phyloP scores from a whole-genome alignment of 2,329 filamentous ascomycete species.

The Byssochlamys sp. region DNA sequence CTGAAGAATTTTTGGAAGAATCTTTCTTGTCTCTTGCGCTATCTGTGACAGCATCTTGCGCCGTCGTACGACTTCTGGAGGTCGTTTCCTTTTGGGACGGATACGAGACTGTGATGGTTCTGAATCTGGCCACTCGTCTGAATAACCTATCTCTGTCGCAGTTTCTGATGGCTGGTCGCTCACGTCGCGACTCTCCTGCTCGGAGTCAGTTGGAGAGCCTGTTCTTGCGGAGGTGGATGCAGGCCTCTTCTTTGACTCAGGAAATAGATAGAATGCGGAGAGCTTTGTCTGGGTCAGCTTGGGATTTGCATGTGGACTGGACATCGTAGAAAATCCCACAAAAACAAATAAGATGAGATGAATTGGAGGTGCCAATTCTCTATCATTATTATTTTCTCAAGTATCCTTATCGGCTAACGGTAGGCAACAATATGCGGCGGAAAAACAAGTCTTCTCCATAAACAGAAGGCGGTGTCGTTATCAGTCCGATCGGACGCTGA shows the following conservation, averaged over 20 bases:
- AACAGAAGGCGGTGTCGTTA: slow-evolving; percentile 3
- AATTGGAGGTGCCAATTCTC: not conserved
- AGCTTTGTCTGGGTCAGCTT: slow-evolving; percentile 12
- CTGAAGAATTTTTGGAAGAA: slow-evolving; percentile 41
- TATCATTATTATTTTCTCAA: not conserved
- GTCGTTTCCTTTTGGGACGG: not conserved
- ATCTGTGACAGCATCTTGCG: slow-evolving; percentile 28
- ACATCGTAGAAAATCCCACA: slow-evolving; percentile 2
- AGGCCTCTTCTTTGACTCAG: slow-evolving; percentile 1
- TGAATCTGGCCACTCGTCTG: not conserved
- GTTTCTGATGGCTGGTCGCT: slow-evolving; percentile 1
- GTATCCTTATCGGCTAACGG: not conserved
- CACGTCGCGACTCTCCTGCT: not conserved
- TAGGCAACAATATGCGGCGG: not conserved
- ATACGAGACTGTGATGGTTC: not conserved
- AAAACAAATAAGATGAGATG: not conserved
- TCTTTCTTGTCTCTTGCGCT: slow-evolving; percentile 40
- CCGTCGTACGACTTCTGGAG: slow-evolving; percentile 1
- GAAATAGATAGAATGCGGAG: slow-evolving; percentile 8
- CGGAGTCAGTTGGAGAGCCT: not conserved
- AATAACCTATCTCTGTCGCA: not conserved
- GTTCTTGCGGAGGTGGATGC: not conserved
- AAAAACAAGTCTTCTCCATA: not conserved
- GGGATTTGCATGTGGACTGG: not conserved
- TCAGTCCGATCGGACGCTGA: slow-evolving; percentile 1